Base-by-base conservation (phyloP, 2,329 filamentous ascomycete species). In the Xylaria sp. region DNA sequence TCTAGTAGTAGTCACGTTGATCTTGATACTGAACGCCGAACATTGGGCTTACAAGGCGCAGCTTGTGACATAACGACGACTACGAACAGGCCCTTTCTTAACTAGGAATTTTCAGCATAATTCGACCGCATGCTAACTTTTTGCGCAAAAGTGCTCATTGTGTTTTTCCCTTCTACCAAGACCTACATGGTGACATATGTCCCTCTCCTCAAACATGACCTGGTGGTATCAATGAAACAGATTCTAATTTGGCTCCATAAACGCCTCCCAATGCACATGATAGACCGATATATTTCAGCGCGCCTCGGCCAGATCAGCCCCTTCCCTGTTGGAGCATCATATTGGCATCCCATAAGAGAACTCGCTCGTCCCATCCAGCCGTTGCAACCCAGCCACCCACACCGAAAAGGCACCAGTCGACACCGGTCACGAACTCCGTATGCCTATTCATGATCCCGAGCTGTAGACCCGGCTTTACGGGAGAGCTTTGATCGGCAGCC, bases 371-470 rank as follows among this genome's bases (percentile, higher is more conserved):
- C 96, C 96, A 99, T 0, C 93, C 94, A 1, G 92, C 93, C 70
- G 93, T 97, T 2, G 96, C 94, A 73, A 94, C 94, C 96, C 96
- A 99, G 5, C 96, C 96, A 71, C 97, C 94, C 28, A 89, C 91
- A 4, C 96, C 96, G 80, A 99, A 99, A 52, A 99, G 81, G 81
- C 96, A 99, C 96, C 97, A 99, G 79, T 99, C 96, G 0, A 98
- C 92, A 8, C 96, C 96, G 3, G 94, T 97, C 10, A 92, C 94
- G 76, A 99, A 99, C 82, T 99, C 96, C 0, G 95, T 97, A 79
- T 99, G 96, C 20, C 89, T 83, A 65, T 93, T 94, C 94, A 99
- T 97, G 45, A 93, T 82, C 3, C 94, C 94, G 74, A 97, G 82
- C 80, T 97, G 90, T 28, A 86, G 83, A 1, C 92, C 93, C 46